Conservation (phyloP, 805 yeast species). For the Jamesozyma jinghongensis region DNA sequence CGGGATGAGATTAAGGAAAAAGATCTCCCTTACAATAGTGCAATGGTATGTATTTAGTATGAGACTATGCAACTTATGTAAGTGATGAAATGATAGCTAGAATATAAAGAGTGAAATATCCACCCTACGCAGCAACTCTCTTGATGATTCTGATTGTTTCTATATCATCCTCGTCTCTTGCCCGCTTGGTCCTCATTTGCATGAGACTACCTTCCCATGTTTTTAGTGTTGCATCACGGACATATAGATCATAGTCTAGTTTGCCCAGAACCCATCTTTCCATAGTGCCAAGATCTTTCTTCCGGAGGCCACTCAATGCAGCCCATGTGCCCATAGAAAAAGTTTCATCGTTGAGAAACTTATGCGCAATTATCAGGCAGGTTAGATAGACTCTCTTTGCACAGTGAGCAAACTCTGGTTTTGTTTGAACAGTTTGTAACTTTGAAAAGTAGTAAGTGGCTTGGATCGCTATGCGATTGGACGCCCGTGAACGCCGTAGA, state of each 20-base stretch:
- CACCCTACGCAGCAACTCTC: not conserved
- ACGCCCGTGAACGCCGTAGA: constrained; percentile 20
- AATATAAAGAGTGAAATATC: no score
- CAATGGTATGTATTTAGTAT: no score
- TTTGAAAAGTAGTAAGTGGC: constrained; percentile 17
- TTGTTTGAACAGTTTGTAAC: not conserved
- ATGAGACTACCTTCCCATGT: constrained; percentile 3
- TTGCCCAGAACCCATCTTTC: constrained; percentile 22
- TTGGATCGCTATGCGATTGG: constrained; percentile 11
- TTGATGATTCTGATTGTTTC: not conserved
- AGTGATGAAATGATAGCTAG: no score
- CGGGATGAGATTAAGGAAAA: no score
- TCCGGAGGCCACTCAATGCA: constrained; percentile 16
- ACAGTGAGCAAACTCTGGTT: constrained; percentile 21
- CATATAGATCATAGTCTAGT: constrained; percentile 13
- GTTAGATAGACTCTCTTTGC: constrained; percentile 19
- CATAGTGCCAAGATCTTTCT: constrained; percentile 14
- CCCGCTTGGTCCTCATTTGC: not conserved
- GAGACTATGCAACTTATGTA: no score
- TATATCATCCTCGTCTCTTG: not conserved
- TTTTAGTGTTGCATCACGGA: constrained; percentile 1
- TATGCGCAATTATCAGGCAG: constrained; percentile 21
- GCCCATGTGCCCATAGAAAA: constrained; percentile 24
- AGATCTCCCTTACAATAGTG: no score
- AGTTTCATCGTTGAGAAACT: constrained; percentile 22